These are phyloP conservation scores for Podaxis sp. DNA, from an alignment of 768 basidiomycete species.

Conservation along the genomic window DNA sequence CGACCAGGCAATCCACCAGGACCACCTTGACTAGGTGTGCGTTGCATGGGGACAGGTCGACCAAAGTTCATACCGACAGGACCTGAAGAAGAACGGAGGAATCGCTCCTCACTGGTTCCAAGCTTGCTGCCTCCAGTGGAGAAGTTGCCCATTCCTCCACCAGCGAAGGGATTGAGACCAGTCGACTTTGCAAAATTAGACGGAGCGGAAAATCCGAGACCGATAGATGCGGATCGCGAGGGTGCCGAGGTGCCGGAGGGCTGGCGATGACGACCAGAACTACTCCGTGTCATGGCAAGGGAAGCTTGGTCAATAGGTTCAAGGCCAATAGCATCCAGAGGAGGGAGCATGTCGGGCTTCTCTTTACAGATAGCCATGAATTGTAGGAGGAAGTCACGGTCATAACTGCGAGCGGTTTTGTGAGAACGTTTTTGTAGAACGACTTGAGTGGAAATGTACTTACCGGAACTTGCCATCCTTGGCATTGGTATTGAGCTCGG, in stretches of 20 bases:
- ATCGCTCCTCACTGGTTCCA: conserved; percentile 64
- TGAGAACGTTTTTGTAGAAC: neutral
- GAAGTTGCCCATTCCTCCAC: conserved; percentile 63
- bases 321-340: conserved; percentile 87
- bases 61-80: conserved; percentile 46
- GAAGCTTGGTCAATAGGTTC: conserved; percentile 63
- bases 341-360: conserved; percentile 86
- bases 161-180: conserved; percentile 24
- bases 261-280: conserved; percentile 55
- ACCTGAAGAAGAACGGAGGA: conserved; percentile 54
- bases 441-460: conserved; percentile 3
- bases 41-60: conserved; percentile 57
- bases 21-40: conserved; percentile 65
- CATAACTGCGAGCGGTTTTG: conserved; percentile 58
- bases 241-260: conserved; percentile 37
- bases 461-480: conserved; percentile 90
- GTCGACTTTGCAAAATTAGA: conserved; percentile 48
- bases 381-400: conserved; percentile 95
- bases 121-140: conserved; percentile 49
- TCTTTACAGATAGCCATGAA: conserved; percentile 95
- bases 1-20: conserved; percentile 52
- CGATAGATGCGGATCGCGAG: conserved; percentile 43
- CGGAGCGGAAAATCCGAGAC: conserved; percentile 29
- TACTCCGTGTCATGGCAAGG: conserved; percentile 51
- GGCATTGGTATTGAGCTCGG: conserved; percentile 80